A percentile compares a stretch with the other conserved stretches of the same genome.
phyloP scores from a whole-genome alignment of 2,329 filamentous ascomycete species.

The Plectosphaerella cucumerina region DNA sequence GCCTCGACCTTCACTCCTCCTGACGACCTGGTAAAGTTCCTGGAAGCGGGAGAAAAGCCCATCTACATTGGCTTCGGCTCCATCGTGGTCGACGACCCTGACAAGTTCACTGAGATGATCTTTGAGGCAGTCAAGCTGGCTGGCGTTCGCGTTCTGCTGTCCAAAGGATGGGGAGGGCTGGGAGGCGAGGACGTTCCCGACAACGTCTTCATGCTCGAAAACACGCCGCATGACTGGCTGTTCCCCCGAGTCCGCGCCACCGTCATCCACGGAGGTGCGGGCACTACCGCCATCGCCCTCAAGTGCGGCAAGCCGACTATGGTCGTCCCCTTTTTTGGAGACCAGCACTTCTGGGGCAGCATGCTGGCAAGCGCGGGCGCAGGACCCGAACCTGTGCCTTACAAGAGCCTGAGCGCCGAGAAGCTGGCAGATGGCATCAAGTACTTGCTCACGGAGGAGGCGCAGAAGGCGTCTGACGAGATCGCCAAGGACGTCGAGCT shows the following conservation, averaged over 20 bases:
- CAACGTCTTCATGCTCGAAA: constrained; percentile 67
- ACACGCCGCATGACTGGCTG: constrained; percentile 74
- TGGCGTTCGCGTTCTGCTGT: constrained; percentile 67
- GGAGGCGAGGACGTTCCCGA: constrained; percentile 57
- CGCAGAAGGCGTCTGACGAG: constrained; percentile 49
- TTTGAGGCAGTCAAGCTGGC: constrained; percentile 63
- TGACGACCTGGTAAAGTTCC: constrained; percentile 48
- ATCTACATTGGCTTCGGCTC: constrained; percentile 75
- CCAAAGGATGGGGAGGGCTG: constrained; percentile 72
- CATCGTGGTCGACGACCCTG: constrained; percentile 70
- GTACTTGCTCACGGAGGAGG: constrained; percentile 60
- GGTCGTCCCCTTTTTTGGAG: constrained; percentile 76
- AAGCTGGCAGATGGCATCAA: constrained; percentile 67
- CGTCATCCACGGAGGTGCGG: constrained; percentile 74
- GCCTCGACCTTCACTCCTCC: constrained; percentile 59
- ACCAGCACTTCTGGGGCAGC: constrained; percentile 74
- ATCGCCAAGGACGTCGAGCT: constrained; percentile 58
- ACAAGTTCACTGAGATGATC: constrained; percentile 65
- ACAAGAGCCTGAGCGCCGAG: constrained; percentile 61
- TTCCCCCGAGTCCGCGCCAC: constrained; percentile 64
- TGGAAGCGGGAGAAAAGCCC: constrained; percentile 52
- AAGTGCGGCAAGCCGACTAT: constrained; percentile 69
- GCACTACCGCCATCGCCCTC: constrained; percentile 70
- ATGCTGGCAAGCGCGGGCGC: constrained; percentile 63
- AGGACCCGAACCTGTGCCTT: constrained; percentile 63